A percentile compares a stretch with the other conserved stretches of the same genome.
These are phyloP conservation scores for Metarhizium anisopliae DNA, from an alignment of 2,329 filamentous ascomycete genomes.

Conservation along the genomic window DNA sequence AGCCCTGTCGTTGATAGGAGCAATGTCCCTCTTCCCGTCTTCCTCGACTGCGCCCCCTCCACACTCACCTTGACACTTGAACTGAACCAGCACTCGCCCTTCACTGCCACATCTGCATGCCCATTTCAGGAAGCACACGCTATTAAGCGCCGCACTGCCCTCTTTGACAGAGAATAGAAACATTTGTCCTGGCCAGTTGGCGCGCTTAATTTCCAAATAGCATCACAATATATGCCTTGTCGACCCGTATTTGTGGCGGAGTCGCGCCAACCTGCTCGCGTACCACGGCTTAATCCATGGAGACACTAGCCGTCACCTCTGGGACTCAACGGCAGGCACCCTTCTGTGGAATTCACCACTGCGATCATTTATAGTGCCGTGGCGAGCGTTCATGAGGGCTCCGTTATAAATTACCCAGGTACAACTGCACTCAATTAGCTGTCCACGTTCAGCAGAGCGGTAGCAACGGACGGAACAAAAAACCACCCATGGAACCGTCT, in stretches of 20 bases:
- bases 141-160: slow-evolving; percentile 1
- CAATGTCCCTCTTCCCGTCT: neutral
- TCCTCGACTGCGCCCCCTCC: neutral
- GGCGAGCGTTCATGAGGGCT: neutral
- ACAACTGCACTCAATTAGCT: neutral
- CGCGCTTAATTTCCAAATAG: neutral
- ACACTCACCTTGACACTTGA: neutral
- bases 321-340: no score
- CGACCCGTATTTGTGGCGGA: neutral
- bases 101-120: slow-evolving; percentile 1
- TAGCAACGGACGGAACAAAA: neutral
- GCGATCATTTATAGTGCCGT: neutral
- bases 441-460: neutral
- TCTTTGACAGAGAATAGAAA: slow-evolving; percentile 4
- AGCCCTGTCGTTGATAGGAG: neutral
- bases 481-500: neutral
- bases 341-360: no score
- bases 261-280: neutral
- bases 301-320: neutral
- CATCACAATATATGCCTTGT: neutral
- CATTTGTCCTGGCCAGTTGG: neutral
- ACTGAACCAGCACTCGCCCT: neutral
- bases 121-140: neutral
- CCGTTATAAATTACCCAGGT: neutral
- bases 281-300: neutral